phyloP scores from a whole-genome alignment of 106 monocot species.

The Apostasia ramifera region DNA sequence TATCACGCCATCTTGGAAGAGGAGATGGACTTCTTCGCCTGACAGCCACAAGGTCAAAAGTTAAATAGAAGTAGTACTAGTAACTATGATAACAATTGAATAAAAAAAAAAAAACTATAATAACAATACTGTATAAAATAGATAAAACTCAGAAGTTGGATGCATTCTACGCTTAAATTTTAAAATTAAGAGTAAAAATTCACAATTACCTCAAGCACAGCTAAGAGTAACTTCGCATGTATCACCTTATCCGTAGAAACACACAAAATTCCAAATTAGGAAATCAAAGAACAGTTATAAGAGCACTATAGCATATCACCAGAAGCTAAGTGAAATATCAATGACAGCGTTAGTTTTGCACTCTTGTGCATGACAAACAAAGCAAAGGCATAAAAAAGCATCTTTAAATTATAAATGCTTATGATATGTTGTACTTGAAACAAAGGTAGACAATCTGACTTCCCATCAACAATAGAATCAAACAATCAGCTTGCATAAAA shows the following conservation, averaged over 20 bases:
- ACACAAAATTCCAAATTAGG: slow-evolving; percentile 25
- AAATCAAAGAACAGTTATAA: slow-evolving; percentile 18
- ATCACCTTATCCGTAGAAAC: slow-evolving; percentile 46
- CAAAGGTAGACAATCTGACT: too few species aligned
- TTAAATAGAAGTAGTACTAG: neutral
- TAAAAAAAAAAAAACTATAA: too few species aligned
- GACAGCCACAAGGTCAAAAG: slow-evolving; percentile 8
- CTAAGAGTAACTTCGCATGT: slow-evolving; percentile 46
- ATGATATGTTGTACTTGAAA: too few species aligned
- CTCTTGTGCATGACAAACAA: neutral
- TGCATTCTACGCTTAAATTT: too few species aligned
- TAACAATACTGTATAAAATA: too few species aligned
- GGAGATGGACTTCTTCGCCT: slow-evolving; percentile 80
- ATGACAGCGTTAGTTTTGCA: neutral
- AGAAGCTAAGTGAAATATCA: neutral
- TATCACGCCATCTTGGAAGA: slow-evolving; percentile 57
- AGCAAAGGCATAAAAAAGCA: neutral
- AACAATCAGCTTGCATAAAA: too few species aligned
- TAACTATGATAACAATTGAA: too few species aligned
- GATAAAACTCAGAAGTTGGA: too few species aligned
- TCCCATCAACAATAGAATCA: too few species aligned
- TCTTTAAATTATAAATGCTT: too few species aligned
- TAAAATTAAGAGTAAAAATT: neutral
- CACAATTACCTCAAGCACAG: slow-evolving; percentile 43
- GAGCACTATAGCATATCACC: neutral